Evolutionary conservation across 2,329 filamentous ascomycete genomes (phyloP).

Genomic region (Colletotrichum neosansevieriae): DNA sequence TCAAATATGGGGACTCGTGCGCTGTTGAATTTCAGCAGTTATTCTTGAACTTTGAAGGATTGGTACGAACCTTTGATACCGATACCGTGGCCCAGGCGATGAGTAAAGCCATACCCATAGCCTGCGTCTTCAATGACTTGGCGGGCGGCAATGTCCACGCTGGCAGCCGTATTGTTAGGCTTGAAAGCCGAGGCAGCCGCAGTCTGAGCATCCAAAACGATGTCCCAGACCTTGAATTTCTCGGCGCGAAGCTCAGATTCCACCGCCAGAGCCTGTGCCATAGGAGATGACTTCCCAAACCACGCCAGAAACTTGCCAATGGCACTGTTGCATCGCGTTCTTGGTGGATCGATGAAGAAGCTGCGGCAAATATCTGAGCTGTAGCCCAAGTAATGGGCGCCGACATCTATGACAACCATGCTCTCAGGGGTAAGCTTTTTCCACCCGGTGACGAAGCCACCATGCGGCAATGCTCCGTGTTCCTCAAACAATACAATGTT

Average conservation of each 20-base stretch:
- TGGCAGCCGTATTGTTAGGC: conserved; percentile 66
- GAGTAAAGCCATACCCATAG: conserved; percentile 70
- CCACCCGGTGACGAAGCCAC: conserved; percentile 63
- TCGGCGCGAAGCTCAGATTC: conserved; percentile 52
- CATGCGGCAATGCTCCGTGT: conserved; percentile 65
- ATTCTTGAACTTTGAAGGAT: not conserved
- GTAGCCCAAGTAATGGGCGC: conserved; percentile 71
- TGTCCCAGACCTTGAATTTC: conserved; percentile 69
- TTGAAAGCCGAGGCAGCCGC: conserved; percentile 64
- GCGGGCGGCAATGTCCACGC: conserved; percentile 71
- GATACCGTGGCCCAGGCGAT: conserved; percentile 73
- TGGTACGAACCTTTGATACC: conserved; percentile 63
- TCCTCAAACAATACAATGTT: conserved; percentile 73
- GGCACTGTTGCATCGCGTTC: not conserved
- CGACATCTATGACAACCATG: conserved; percentile 73
- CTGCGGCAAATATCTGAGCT: conserved; percentile 73
- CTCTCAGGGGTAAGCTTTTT: conserved; percentile 65
- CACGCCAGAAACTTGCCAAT: not conserved
- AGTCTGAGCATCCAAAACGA: conserved; percentile 72
- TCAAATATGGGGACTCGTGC: conserved; percentile 73
- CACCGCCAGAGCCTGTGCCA: not conserved
- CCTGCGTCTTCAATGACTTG: conserved; percentile 68
- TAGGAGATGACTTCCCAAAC: not conserved
- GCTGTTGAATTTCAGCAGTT: conserved; percentile 48
- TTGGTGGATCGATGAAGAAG: conserved; percentile 63